phyloP scores from a whole-genome alignment of 306 rosid species.

The Luffa aegyptiaca region DNA sequence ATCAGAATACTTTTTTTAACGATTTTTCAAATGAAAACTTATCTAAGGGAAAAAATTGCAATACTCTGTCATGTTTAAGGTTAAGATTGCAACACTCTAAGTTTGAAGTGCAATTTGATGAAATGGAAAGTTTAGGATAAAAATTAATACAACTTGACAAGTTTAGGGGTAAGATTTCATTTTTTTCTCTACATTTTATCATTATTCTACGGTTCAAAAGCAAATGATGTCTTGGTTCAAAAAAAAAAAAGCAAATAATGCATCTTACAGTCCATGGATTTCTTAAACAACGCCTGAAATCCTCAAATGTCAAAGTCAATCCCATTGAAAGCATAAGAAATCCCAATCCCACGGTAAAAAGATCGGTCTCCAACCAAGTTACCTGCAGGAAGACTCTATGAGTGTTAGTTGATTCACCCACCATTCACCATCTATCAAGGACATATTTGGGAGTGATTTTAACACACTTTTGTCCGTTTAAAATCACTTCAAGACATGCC shows the following conservation, averaged over 20 bases:
- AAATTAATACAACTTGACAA: too few relatives aligned
- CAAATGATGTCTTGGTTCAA: neutral
- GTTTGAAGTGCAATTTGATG: too few relatives aligned
- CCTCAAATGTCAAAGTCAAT: conserved; percentile 83
- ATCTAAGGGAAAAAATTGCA: too few relatives aligned
- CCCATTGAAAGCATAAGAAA: conserved; percentile 99
- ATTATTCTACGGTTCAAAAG: neutral
- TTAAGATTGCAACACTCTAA: too few relatives aligned
- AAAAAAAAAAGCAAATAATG: neutral
- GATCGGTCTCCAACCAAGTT: conserved; percentile 85
- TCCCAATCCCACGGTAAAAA: conserved; percentile 79
- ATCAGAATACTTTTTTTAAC: too few relatives aligned
- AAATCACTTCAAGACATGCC: too few relatives aligned
- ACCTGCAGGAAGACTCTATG: conserved; percentile 45
- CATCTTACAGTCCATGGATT: conserved; percentile 81
- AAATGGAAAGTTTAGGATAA: too few relatives aligned
- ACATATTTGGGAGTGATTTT: too few relatives aligned
- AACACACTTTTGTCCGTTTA: too few relatives aligned
- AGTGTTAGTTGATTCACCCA: conserved; percentile 19
- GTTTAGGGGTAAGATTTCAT: too few relatives aligned
- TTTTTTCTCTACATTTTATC: neutral
- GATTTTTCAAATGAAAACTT: too few relatives aligned
- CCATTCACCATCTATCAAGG: neutral
- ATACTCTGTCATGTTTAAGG: too few relatives aligned
- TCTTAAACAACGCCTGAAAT: conserved; percentile 76